Conservation (phyloP, 306 rosid species). For the Ochetophila trinervis region DNA sequence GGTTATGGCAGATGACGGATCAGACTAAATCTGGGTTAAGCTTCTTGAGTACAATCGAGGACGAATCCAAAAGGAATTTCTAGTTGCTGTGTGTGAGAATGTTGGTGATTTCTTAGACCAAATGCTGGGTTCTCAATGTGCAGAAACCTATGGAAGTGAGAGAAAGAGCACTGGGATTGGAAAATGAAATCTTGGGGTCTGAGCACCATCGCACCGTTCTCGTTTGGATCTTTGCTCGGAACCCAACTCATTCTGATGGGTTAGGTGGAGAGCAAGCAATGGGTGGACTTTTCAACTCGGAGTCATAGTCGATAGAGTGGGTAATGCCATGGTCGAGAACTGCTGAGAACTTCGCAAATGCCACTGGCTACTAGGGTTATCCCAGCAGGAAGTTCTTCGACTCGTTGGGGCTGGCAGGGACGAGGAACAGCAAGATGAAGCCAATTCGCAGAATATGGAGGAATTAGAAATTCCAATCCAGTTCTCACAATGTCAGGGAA, state of each 20-base stretch:
- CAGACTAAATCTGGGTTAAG: conserved; percentile 41
- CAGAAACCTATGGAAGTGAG: too few relatives aligned
- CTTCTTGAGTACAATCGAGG: conserved; percentile 20
- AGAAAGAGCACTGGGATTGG: too few relatives aligned
- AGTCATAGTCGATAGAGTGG: conserved; percentile 92
- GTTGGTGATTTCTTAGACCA: conserved; percentile 37
- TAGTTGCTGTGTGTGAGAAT: conserved; percentile 37
- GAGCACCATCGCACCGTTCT: conserved; percentile 86
- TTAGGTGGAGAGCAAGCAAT: conserved; percentile 95
- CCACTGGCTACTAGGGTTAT: conserved; percentile 91
- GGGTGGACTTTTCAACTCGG: conserved; percentile 99
- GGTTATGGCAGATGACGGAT: conserved; percentile 28
- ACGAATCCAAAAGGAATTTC: conserved; percentile 25
- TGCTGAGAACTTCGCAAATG: conserved; percentile 76
- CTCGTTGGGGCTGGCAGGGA: conserved; percentile 72
- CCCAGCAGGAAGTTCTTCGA: conserved; percentile 97
- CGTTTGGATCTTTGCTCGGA: conserved; percentile 84
- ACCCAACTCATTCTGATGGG: conserved; percentile 95
- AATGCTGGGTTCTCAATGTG: too few relatives aligned
- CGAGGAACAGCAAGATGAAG: too few relatives aligned
- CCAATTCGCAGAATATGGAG: too few relatives aligned
- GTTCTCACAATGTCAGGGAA: too few relatives aligned
- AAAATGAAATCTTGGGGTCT: too few relatives aligned
- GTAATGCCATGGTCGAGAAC: conserved; percentile 98
- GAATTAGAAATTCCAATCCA: too few relatives aligned